Evolutionary conservation across 352 stramenopile species (phyloP).

Genomic region (Globisporangium heterothallicum): DNA sequence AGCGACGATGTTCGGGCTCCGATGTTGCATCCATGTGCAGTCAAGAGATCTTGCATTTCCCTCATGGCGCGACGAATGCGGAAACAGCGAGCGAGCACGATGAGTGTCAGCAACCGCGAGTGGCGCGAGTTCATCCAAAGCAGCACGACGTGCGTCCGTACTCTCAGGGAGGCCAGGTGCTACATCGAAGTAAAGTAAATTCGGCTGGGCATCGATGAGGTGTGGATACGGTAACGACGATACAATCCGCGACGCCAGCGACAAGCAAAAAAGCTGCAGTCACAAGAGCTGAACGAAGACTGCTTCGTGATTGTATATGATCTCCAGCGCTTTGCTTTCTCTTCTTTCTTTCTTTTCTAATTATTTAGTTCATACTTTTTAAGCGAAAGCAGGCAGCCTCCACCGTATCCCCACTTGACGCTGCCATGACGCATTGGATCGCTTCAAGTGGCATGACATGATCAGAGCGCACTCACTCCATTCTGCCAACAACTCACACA

Average conservation of each 20-base stretch:
- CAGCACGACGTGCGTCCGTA: constrained; percentile 52
- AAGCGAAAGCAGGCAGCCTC: too few species aligned
- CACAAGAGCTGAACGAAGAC: not conserved
- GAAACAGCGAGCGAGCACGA: constrained; percentile 9
- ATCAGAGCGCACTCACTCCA: too few species aligned
- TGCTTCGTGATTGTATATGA: not conserved
- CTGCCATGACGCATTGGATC: too few species aligned
- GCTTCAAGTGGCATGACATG: too few species aligned
- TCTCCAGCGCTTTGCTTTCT: constrained; percentile 3
- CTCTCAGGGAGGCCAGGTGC: constrained; percentile 32
- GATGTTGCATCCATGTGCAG: constrained; percentile 18
- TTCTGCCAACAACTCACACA: too few species aligned
- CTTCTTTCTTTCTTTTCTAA: constrained; percentile 1
- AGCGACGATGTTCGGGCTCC: constrained; percentile 38
- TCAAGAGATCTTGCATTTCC: constrained; percentile 1
- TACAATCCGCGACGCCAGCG: too few species aligned
- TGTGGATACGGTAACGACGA: too few species aligned
- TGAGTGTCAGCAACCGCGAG: constrained; percentile 27
- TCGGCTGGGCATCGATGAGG: constrained; percentile 29
- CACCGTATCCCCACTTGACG: too few species aligned
- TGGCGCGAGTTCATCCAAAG: constrained; percentile 56
- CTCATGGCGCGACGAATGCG: not conserved
- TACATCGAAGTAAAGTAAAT: constrained; percentile 45
- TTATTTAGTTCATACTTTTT: too few species aligned
- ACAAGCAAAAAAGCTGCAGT: too few species aligned